A percentile compares a stretch with the other conserved stretches of the same genome.
phyloP scores from a whole-genome alignment of 2,329 filamentous ascomycete species.

The Fusarium sp. region DNA sequence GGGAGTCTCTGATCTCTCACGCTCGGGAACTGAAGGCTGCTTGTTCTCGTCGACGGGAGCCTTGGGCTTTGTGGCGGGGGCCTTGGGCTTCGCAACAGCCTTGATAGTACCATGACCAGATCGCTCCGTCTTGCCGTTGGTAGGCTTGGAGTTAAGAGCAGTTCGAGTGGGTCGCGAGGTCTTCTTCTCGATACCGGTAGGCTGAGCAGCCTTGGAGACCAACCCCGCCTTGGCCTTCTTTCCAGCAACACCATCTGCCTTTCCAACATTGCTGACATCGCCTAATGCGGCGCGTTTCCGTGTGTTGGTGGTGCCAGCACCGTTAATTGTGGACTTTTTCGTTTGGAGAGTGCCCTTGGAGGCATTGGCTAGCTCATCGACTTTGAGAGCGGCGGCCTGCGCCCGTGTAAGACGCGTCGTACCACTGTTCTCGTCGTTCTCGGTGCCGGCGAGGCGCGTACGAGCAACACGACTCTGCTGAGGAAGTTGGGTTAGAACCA shows the following conservation, averaged over 20 bases:
- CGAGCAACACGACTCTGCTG: constrained; percentile 75
- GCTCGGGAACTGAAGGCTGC: constrained; percentile 58
- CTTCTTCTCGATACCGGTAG: constrained; percentile 83
- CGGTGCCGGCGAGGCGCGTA: constrained; percentile 83
- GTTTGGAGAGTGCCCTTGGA: constrained; percentile 74
- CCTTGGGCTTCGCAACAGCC: constrained; percentile 68
- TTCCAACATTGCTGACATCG: constrained; percentile 95
- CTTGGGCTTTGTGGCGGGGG: constrained; percentile 72
- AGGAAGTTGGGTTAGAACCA: constrained; percentile 21
- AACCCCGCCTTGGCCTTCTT: constrained; percentile 84
- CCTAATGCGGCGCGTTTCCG: constrained; percentile 88
- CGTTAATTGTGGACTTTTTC: constrained; percentile 72
- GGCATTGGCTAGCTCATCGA: constrained; percentile 69
- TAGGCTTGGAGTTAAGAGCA: constrained; percentile 73
- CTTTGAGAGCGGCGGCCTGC: constrained; percentile 82
- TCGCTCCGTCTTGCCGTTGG: constrained; percentile 76
- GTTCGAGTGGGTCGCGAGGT: constrained; percentile 71
- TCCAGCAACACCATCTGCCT: constrained; percentile 75
- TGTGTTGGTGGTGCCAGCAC: constrained; percentile 59
- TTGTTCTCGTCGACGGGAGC: constrained; percentile 71
- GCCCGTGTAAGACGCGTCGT: constrained; percentile 91
- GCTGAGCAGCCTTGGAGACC: constrained; percentile 83
- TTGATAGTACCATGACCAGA: constrained; percentile 78
- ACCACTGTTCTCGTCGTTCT: constrained; percentile 91
- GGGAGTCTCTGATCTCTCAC: constrained; percentile 54